A percentile compares a stretch with the other conserved stretches of the same genome.
Evolutionary conservation across 2,329 filamentous ascomycete genomes (phyloP).

Genomic region (Chaetomium strumarium): DNA sequence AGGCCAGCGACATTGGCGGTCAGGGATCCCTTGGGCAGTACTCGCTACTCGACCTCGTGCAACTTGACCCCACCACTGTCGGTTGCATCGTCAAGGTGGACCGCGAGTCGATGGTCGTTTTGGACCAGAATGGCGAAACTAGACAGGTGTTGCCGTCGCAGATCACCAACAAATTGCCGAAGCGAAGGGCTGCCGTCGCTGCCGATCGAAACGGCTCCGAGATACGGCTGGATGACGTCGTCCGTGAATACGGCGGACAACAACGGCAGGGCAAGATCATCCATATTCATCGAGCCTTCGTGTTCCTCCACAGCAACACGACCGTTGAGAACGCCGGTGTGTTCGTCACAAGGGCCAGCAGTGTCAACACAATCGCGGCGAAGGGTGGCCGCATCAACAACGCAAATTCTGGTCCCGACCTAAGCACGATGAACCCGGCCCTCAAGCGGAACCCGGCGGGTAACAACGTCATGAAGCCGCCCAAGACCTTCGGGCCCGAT

Average conservation of each 20-base stretch:
- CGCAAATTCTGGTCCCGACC: slow-evolving; percentile 61
- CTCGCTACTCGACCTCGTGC: slow-evolving; percentile 87
- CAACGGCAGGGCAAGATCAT: slow-evolving; percentile 81
- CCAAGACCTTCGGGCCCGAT: slow-evolving; percentile 74
- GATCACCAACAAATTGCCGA: slow-evolving; percentile 81
- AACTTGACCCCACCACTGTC: slow-evolving; percentile 87
- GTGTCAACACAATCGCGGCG: slow-evolving; percentile 85
- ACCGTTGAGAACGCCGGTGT: slow-evolving; percentile 83
- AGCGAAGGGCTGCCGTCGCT: slow-evolving; percentile 77
- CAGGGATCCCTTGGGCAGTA: slow-evolving; percentile 81
- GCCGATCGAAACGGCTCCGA: slow-evolving; percentile 91
- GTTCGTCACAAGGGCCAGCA: slow-evolving; percentile 79
- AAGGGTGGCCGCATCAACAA: slow-evolving; percentile 77
- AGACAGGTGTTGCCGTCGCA: slow-evolving; percentile 84
- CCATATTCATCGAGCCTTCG: slow-evolving; percentile 87
- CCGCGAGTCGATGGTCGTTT: slow-evolving; percentile 79
- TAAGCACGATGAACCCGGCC: slow-evolving; percentile 88
- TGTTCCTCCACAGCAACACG: slow-evolving; percentile 82
- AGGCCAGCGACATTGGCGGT: slow-evolving; percentile 86
- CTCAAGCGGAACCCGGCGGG: slow-evolving; percentile 63
- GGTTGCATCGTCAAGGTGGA: slow-evolving; percentile 94
- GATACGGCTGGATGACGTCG: slow-evolving; percentile 83
- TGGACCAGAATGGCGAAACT: slow-evolving; percentile 84
- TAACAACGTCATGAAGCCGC: slow-evolving; percentile 52
- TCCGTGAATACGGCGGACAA: slow-evolving; percentile 85